Conservation (phyloP, 164 flowering plant species). For the Echeveria elegans region DNA sequence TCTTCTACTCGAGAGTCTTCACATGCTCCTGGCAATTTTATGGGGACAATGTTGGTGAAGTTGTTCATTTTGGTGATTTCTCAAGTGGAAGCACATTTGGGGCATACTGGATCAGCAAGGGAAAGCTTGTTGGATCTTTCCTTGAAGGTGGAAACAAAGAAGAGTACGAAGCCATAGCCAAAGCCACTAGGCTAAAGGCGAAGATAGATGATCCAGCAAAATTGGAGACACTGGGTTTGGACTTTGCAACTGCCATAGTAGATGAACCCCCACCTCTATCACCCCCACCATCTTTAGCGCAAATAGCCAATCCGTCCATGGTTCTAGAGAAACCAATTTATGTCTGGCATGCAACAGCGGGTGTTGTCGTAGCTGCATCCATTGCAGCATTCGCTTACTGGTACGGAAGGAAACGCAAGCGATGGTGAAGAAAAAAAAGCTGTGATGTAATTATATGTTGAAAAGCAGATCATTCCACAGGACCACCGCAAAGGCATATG, state of each 20-base stretch:
- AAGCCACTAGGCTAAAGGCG: constrained; percentile 52
- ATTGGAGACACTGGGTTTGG: constrained; percentile 60
- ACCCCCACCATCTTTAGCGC: constrained; percentile 1
- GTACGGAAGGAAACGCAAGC: not conserved
- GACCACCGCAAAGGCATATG: no score
- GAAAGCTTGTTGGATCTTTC: constrained; percentile 84
- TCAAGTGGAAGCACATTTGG: constrained; percentile 56
- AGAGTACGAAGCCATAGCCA: constrained; percentile 83
- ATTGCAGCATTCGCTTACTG: constrained; percentile 3
- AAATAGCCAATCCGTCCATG: not conserved
- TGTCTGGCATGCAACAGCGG: constrained; percentile 10
- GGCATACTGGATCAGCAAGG: constrained; percentile 78
- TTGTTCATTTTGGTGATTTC: constrained; percentile 74
- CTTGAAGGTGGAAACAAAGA: constrained; percentile 93
- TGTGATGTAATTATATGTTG: not conserved
- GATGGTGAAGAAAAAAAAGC: not conserved
- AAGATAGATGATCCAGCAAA: constrained; percentile 44
- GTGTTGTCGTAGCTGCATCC: not conserved
- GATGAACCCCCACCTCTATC: constrained; percentile 16
- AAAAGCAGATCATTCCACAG: not conserved
- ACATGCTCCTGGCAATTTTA: constrained; percentile 93
- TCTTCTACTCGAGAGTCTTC: constrained; percentile 92
- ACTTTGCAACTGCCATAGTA: constrained; percentile 41
- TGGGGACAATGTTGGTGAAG: constrained; percentile 87
- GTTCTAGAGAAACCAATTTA: constrained; percentile 40